phyloP scores from a whole-genome alignment of 1,284 basidiomycete species.

The Irpex sp. region DNA sequence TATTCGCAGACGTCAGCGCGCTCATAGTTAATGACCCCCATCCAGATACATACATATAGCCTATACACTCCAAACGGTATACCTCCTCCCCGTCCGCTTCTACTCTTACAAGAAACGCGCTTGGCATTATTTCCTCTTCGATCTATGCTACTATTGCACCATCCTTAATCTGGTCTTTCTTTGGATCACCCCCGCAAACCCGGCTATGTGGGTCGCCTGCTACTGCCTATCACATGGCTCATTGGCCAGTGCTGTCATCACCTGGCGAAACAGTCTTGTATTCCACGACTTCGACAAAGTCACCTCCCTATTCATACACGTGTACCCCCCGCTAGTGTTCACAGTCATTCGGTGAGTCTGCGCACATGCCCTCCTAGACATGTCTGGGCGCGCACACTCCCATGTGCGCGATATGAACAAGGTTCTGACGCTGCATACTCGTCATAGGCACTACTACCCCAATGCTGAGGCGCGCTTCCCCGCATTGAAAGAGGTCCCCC shows the following conservation, averaged over 20 bases:
- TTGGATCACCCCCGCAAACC: conserved; percentile 76
- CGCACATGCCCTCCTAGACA: no score
- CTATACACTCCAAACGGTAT: conserved; percentile 72
- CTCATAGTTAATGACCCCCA: conserved; percentile 3
- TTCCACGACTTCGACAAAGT: conserved; percentile 95
- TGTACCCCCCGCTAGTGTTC: conserved; percentile 84
- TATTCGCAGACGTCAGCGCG: conserved; percentile 25
- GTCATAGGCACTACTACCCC: conserved; percentile 79
- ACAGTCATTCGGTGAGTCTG: conserved; percentile 74
- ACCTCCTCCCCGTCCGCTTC: conserved; percentile 77
- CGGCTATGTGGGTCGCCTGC: conserved; percentile 78
- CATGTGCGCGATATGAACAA: background rate
- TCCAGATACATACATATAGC: conserved; percentile 72
- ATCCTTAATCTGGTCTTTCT: conserved; percentile 88
- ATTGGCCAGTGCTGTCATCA: conserved; percentile 90
- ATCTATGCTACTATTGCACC: conserved; percentile 88
- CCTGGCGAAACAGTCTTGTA: conserved; percentile 95
- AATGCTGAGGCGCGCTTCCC: conserved; percentile 76
- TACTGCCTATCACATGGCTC: conserved; percentile 88
- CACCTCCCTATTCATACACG: conserved; percentile 87
- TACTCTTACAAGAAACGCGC: conserved; percentile 85
- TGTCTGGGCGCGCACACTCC: background rate
- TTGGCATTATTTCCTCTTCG: conserved; percentile 95
- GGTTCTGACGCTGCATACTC: background rate
- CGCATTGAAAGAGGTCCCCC: conserved; percentile 63